Base-by-base conservation (phyloP, 371 early-diverging fungal species). In the Mucor mucedo region DNA sequence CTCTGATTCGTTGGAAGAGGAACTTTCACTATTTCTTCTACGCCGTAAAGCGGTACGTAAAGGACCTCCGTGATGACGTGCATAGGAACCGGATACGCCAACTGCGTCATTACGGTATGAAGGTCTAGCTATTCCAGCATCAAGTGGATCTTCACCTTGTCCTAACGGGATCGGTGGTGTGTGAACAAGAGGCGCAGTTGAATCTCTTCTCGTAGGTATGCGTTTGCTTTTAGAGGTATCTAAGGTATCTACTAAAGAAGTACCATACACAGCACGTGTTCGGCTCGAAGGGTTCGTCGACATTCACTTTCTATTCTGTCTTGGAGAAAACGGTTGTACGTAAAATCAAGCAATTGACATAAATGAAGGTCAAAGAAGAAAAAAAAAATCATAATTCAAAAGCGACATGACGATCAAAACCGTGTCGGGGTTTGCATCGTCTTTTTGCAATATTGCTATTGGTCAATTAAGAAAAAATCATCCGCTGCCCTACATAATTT, bases 181-280 rank as follows among this genome's bases (percentile, higher is more conserved):
- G 52, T 69, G 68, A 45, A 81, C 73, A 47, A 81, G 75, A 57
- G 81, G 81, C 60, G 78, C 77, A 66, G 81, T 55, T n/a, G 81
- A 81, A 61, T 76, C 74, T 59, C 81, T 44, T 64, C 79, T 65
- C 21, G 41, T 41, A 27, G 44, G 39, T 44, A 32, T 28, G 21
- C 39, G 28, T n/a, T 65, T 16, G 39, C 52, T 28, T 13, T 55
- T 47, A 21, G 52, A n/a, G 13, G 10, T 49, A 32, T 58, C 32
- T 39, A 39, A 52, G 13, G 69, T 62, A 49, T 62, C 66, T 53
- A 68, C 58, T 42, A 64, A 28, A 41, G 78, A 77, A 35, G 78
- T 63, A 52, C 78, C 78, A 63, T 81, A 81, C 44, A 60, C 70
- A 55, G 73, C 68, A 52, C 73, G 66, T 63, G 71, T 68, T 60